phyloP scores from a whole-genome alignment of 1,139 yeast genomes.

The Sugiyamaella sp. region DNA sequence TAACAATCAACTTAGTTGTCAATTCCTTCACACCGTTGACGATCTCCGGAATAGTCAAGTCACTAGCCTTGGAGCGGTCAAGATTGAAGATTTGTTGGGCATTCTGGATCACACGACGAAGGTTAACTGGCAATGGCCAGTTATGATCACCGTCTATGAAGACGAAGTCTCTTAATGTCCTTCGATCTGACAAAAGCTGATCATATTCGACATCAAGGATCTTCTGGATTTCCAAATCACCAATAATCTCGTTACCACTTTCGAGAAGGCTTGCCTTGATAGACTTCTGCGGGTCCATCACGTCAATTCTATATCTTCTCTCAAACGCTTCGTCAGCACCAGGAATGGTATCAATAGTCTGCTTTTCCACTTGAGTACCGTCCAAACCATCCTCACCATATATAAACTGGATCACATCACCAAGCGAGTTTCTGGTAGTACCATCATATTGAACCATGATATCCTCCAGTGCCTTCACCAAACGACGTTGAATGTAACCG shows the following conservation, averaged over 20 bases:
- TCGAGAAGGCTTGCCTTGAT: conserved; percentile 77
- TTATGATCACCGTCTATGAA: conserved; percentile 92
- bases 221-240: conserved; percentile 83
- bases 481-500: conserved; percentile 98
- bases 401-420: conserved; percentile 92
- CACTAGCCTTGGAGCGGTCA: conserved; percentile 89
- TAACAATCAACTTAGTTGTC: conserved; percentile 67
- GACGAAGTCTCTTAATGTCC: conserved; percentile 72
- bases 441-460: conserved; percentile 99
- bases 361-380: conserved; percentile 97
- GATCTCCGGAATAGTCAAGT: conserved; percentile 81
- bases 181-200: conserved; percentile 77
- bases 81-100: conserved; percentile 97
- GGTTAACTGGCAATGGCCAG: conserved; percentile 98
- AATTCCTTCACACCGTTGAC: conserved; percentile 72
- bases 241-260: conserved; percentile 87
- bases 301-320: conserved; percentile 81
- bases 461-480: conserved; percentile 97
- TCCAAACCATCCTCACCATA: conserved; percentile 99
- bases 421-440: conserved; percentile 95
- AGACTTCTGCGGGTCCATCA: conserved; percentile 65
- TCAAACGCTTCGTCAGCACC: conserved; percentile 87
- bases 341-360: conserved; percentile 94
- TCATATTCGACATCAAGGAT: conserved; percentile 81
- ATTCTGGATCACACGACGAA: conserved; percentile 94